Evolutionary conservation across 2,329 filamentous ascomycete genomes (phyloP).

Genomic region (Plenodomus tracheiphilus): DNA sequence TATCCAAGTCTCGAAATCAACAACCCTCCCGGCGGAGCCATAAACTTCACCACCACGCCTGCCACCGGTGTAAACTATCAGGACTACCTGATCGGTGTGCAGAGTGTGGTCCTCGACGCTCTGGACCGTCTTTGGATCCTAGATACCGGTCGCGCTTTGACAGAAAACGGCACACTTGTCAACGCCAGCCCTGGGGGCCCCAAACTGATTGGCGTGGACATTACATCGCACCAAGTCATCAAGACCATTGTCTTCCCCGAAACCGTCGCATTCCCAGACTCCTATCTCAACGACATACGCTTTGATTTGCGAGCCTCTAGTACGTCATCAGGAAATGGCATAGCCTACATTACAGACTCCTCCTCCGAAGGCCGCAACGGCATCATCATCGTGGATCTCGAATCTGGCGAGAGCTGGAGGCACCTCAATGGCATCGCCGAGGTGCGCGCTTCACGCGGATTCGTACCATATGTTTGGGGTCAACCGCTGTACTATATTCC

Average conservation of each 20-base stretch:
- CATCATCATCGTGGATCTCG: constrained; percentile 56
- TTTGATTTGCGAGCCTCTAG: constrained; percentile 54
- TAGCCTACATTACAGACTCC: constrained; percentile 60
- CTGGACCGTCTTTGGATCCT: constrained; percentile 58
- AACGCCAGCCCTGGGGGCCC: constrained; percentile 53
- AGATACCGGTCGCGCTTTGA: constrained; percentile 55
- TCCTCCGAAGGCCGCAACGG: constrained; percentile 53
- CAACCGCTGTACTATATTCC: constrained; percentile 50
- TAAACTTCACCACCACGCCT: constrained; percentile 56
- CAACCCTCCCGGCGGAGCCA: constrained; percentile 53
- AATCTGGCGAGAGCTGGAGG: constrained; percentile 54
- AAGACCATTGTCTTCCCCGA: constrained; percentile 56
- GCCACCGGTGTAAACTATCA: constrained; percentile 52
- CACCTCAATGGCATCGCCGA: constrained; percentile 50
- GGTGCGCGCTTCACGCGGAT: constrained; percentile 50
- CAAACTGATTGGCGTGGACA: constrained; percentile 55
- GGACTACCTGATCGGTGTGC: constrained; percentile 56
- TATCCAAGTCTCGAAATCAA: constrained; percentile 53
- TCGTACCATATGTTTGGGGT: constrained; percentile 55
- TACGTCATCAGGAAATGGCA: constrained; percentile 49
- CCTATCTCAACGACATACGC: constrained; percentile 59
- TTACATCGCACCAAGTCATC: constrained; percentile 51
- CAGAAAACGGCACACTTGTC: constrained; percentile 50
- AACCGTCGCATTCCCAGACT: constrained; percentile 52
- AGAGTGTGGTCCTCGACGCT: constrained; percentile 57